Percentiles rank a stretch among this genome's conserved stretches.
Conservation (phyloP, 257 asterid genomes). For the Prunella vulgaris region DNA sequence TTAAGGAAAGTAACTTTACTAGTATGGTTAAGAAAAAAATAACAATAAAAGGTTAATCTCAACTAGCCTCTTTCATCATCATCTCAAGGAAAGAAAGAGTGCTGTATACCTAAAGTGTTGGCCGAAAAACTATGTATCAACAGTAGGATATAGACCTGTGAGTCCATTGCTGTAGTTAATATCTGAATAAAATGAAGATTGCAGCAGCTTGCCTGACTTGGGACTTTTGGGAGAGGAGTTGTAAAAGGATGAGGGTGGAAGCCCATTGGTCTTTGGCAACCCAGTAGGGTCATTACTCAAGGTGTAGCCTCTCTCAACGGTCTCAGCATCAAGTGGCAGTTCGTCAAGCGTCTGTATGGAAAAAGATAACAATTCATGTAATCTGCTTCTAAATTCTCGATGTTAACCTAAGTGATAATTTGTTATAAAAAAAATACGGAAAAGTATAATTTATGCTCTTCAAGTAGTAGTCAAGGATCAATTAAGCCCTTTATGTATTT, state of each 20-base stretch:
- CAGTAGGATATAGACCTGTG: conserved; percentile 36
- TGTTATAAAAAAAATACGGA: no score
- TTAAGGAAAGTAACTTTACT: not conserved
- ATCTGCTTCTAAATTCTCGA: no score
- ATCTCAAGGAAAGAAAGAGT: no score
- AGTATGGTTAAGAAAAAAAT: not conserved
- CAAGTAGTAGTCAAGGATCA: no score
- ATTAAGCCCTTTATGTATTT: no score
- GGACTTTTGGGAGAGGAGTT: conserved; percentile 42
- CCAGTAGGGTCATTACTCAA: conserved; percentile 61
- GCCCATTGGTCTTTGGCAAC: conserved; percentile 75
- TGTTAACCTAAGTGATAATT: no score
- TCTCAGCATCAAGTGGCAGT: conserved; percentile 82
- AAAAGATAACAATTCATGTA: not conserved
- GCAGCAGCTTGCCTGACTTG: conserved; percentile 70
- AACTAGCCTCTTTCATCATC: not conserved
- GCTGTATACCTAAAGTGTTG: no score
- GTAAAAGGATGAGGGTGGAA: conserved; percentile 58
- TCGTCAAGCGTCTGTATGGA: conserved; percentile 64
- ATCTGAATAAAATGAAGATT: conserved; percentile 44
- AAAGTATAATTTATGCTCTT: no score
- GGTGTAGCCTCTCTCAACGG: conserved; percentile 81
- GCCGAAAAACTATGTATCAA: conserved; percentile 24
- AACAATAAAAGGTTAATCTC: conserved; percentile 8
- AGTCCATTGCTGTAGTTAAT: conserved; percentile 53